These are phyloP conservation scores for Plectosphaerella cucumerina DNA, from an alignment of 2,329 filamentous ascomycete species.

Conservation along the genomic window DNA sequence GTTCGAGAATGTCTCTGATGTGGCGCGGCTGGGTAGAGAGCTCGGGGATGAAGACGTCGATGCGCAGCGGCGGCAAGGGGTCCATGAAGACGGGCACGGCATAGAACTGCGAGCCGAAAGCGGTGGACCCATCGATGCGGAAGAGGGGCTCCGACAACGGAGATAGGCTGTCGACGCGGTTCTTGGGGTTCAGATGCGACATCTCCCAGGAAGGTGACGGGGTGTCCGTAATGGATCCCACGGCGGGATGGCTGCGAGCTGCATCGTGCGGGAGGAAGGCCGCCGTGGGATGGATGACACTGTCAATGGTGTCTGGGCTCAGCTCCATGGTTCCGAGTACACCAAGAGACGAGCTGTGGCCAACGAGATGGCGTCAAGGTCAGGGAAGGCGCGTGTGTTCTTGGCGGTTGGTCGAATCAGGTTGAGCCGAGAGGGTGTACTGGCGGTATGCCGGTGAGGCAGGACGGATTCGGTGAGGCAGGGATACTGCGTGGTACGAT, in stretches of 20 bases:
- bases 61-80: constrained; percentile 43
- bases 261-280: constrained; percentile 30
- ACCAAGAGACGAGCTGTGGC: not conserved
- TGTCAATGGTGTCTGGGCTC: constrained; percentile 45
- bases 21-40: constrained; percentile 33
- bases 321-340: constrained; percentile 43
- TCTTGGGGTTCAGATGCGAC: constrained; percentile 56
- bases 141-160: constrained; percentile 41
- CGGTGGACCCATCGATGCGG: constrained; percentile 56
- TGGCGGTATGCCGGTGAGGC: no score
- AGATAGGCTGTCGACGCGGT: constrained; percentile 53
- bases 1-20: constrained; percentile 42
- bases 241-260: not conserved
- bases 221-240: not conserved
- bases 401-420: no score
- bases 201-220: constrained; percentile 31
- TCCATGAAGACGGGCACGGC: constrained; percentile 48
- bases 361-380: not conserved
- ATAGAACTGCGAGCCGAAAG: constrained; percentile 54
- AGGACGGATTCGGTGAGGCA: no score
- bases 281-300: constrained; percentile 55
- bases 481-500: no score
- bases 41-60: constrained; percentile 56
- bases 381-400: constrained; percentile 2
- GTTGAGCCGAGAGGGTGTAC: no score